Evolutionary conservation across 345 rosid species (phyloP).

Genomic region (Eutrema yunnanense): DNA sequence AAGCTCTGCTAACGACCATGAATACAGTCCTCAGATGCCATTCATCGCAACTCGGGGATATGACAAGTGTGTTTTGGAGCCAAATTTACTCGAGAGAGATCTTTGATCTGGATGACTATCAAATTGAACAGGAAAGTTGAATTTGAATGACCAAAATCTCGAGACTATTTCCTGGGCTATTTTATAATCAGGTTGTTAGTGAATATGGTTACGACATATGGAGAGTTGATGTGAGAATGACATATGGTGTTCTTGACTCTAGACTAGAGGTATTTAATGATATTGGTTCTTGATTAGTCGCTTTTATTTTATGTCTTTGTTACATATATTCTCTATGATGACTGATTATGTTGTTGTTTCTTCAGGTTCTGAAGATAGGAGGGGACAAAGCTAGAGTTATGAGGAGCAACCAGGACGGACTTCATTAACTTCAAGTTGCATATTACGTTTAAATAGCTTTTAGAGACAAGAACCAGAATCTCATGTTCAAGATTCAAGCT

Average conservation of each 20-base stretch:
- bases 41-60: conserved; percentile 80
- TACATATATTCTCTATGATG: neutral
- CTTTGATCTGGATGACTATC: conserved; percentile 51
- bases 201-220: conserved; percentile 76
- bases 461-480: neutral
- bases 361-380: conserved; percentile 75
- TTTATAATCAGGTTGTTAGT: conserved; percentile 48
- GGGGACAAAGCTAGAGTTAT: conserved; percentile 62
- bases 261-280: conserved; percentile 72
- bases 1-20: conserved; percentile 42
- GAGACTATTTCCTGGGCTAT: neutral
- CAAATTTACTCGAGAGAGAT: conserved; percentile 74
- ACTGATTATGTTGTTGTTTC: neutral
- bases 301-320: neutral
- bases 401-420: conserved; percentile 44
- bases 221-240: conserved; percentile 95
- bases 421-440: conserved; percentile 46
- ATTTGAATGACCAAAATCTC: neutral
- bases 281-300: neutral
- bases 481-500: neutral
- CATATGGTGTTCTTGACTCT: conserved; percentile 82
- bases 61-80: conserved; percentile 86
- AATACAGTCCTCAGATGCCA: conserved; percentile 45
- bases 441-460: conserved; percentile 38
- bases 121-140: conserved; percentile 57